Percentiles rank a stretch among this genome's conserved stretches.
Conservation (phyloP, 306 rosid genomes). For the Sesbania bispinosa region DNA sequence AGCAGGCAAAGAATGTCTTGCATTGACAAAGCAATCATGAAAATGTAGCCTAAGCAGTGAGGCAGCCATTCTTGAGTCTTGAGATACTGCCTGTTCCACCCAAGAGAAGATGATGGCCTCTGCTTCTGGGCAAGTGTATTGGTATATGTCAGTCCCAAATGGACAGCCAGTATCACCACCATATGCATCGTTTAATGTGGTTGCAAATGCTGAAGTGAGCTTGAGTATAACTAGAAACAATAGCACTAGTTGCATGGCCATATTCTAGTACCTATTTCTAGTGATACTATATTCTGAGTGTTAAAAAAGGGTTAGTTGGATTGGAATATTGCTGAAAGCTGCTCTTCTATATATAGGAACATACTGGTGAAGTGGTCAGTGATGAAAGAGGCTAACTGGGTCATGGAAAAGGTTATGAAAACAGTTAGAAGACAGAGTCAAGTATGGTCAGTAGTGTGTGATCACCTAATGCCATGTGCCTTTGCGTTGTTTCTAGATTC, state of each 20-base stretch:
- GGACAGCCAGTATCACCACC: conserved; percentile 36
- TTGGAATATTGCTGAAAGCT: conserved; percentile 2
- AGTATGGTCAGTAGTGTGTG: no score
- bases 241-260: conserved; percentile 23
- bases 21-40: conserved; percentile 92
- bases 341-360: conserved; percentile 36
- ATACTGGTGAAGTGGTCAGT: neutral
- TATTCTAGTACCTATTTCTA: no score
- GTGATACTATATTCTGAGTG: no score
- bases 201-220: conserved; percentile 35
- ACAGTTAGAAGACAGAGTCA: no score
- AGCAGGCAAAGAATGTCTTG: conserved; percentile 28
- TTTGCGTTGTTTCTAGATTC: neutral
- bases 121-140: conserved; percentile 57
- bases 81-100: conserved; percentile 46
- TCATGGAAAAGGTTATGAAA: conserved; percentile 4
- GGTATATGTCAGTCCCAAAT: conserved; percentile 33
- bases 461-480: conserved; percentile 40
- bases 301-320: neutral
- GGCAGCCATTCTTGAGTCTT: conserved; percentile 86
- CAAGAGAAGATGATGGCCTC: conserved; percentile 62
- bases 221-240: conserved; percentile 32
- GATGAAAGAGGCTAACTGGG: conserved; percentile 5
- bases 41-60: conserved; percentile 85
- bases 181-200: conserved; percentile 36